Base-by-base conservation (phyloP, 805 yeast species). In the Isabelozyma pseudorhagii region DNA sequence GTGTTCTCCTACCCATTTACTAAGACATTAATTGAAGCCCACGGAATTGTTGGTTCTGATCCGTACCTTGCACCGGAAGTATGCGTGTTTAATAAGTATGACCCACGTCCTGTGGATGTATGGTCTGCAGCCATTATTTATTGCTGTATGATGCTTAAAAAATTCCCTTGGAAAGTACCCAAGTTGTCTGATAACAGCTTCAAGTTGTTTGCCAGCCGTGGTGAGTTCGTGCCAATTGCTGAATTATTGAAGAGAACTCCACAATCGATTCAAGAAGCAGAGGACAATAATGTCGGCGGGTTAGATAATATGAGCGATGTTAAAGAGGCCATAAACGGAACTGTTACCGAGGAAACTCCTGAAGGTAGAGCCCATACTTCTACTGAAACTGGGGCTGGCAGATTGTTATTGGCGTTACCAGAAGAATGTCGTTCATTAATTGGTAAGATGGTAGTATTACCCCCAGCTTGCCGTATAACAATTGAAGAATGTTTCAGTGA, bases 161-260 rank as follows among this genome's bases (percentile, higher is more conserved):
- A 92, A 61, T 88, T 88, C 63, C 96, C 96, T 2, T 88, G 96
- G 96, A 88, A 87, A 64, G 87, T 85, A 1, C 96, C 96, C 10
- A 81, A 79, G 56, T 72, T 71, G 14, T 66, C 81, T 34, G 96
- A 88, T 65, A 84, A 85, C 54, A 84, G 90, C 58, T 88, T 82
- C 65, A 79, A 78, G 55, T 69, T 87, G 31, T 88, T 80, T 60
- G 80, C 83, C 45, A 57, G 59, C 46, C 53, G 68, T 50, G 85
- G 84, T 34, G 87, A 87, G 49, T 82, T 51, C 21, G 46, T 77
- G 46, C 81, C 91, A 0, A 70, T 88, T 52, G 83, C 84, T 55
- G 84, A 86, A 27, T 62, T 84, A 47, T 59, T 66, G 49, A 62
- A 62, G 41, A 61, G 54, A 38, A 61, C 66, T 4, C 69, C 70